Base-by-base conservation (phyloP, 1,284 basidiomycete genomes). In the Neotropicomus parvogracilis region DNA sequence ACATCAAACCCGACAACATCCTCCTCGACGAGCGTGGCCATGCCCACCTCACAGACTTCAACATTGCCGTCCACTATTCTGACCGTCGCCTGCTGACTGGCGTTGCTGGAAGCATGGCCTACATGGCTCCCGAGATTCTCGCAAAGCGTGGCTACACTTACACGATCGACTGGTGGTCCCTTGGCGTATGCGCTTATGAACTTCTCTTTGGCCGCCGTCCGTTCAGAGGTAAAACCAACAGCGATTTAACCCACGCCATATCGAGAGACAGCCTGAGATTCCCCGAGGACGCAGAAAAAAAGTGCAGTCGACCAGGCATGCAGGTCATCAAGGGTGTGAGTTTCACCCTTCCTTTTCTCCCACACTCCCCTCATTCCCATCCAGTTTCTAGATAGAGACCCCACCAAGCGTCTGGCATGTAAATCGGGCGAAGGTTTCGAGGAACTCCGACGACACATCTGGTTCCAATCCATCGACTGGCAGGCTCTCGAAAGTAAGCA, bases 41-140 rank as follows among this genome's bases (percentile, higher is more conserved):
- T 64, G 95, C 94, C 1, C 95, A 98, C 67, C 77, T 99, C 54
- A 98, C 95, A 10, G 95, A 99, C 66, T 97, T 99, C 71, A 99
- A 99, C 69, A 98, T 99, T 55, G 95, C 95, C 13, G 92, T 99
- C 6, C 95, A 99, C 69, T 98, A 91, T 64, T 84, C 87, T 5
- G 91, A 95, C 42, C 78, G 88, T 44, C 77, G 85, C 27, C 68
- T 84, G 46, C 75, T 98, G 35, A 95, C 89, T 8, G 93, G 93
- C n/a, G 90, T 99, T 0, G 95, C 94, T n/a, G 94, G 94, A 3
- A 93, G 90, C 44, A 97, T 99, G 94, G 95, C 95, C 2, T 99
- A 99, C 69, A 99, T 99, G 95, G 94, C 95, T 29, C 90, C 94
- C 1, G 94, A 97, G 72, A 95, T 97, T 48, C 76, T 97, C 29